phyloP scores from a whole-genome alignment of 257 asterid genomes.

The Capsicum rhomboideum region DNA sequence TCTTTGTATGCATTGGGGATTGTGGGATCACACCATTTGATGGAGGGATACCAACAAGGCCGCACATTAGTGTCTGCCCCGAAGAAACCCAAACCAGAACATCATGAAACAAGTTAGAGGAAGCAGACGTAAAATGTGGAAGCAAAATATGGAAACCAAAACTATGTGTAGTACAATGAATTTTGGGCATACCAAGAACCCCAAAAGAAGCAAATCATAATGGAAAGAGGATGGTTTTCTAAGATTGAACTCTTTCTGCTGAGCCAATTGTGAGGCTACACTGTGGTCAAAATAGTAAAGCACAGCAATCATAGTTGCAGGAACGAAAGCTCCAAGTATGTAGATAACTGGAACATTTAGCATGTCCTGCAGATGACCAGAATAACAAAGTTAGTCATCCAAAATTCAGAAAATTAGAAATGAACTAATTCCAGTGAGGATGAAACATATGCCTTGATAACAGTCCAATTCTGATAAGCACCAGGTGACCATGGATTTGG shows the following conservation, averaged over 20 bases:
- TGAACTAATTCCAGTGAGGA: background rate
- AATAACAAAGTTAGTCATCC: background rate
- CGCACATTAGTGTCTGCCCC: conserved; percentile 71
- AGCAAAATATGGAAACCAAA: background rate
- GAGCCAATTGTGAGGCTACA: conserved; percentile 86
- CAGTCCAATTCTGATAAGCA: conserved; percentile 88
- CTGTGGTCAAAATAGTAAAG: conserved; percentile 94
- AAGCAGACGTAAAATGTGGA: background rate
- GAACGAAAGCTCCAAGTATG: conserved; percentile 77
- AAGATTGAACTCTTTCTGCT: conserved; percentile 78
- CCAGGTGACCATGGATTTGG: conserved; percentile 97
- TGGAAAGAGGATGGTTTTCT: conserved; percentile 85
- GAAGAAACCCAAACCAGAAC: background rate
- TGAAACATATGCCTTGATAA: conserved; percentile 48
- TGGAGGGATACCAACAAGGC: conserved; percentile 85
- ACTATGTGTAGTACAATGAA: background rate
- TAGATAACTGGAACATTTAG: conserved; percentile 55
- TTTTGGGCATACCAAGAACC: conserved; percentile 54
- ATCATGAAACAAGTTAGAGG: background rate
- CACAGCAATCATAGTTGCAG: conserved; percentile 86
- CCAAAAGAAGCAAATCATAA: conserved; percentile 68
- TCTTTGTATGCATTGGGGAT: conserved; percentile 90
- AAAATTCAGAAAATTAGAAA: background rate
- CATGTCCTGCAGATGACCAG: conserved; percentile 55
- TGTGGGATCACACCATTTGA: conserved; percentile 90